Evolutionary conservation across 805 yeast species (phyloP).

Genomic region (Martiniozyma abietophila): DNA sequence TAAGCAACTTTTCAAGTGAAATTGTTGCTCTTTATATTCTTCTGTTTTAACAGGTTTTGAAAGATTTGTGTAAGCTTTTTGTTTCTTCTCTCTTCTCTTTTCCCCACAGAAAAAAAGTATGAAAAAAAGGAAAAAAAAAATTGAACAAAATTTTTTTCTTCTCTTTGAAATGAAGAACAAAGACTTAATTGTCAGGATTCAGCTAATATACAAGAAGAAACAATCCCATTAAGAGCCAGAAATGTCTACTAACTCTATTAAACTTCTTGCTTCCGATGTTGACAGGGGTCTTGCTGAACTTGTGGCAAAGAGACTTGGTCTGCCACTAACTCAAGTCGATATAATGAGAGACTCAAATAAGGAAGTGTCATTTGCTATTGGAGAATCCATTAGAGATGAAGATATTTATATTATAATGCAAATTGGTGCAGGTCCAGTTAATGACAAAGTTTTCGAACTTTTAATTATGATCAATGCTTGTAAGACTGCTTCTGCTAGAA

Average conservation of each 20-base stretch:
- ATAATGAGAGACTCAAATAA: constrained; percentile 60
- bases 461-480: constrained; percentile 76
- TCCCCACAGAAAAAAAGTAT: no score
- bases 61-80: no score
- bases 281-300: constrained; percentile 61
- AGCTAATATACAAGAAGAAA: not conserved
- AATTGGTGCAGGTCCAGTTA: constrained; percentile 69
- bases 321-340: constrained; percentile 52
- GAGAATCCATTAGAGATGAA: constrained; percentile 79
- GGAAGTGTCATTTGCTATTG: constrained; percentile 68
- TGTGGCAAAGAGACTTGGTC: constrained; percentile 51
- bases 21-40: no score
- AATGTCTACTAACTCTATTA: constrained; percentile 69
- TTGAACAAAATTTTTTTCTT: not conserved
- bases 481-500: constrained; percentile 72
- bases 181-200: not conserved
- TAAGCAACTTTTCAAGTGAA: no score
- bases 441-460: constrained; percentile 66
- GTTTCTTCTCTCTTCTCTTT: no score
- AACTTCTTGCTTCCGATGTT: constrained; percentile 57
- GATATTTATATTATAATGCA: constrained; percentile 74
- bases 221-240: constrained; percentile 1
- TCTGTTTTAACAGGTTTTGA: no score
- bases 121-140: not conserved
- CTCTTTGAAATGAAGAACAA: not conserved